Evolutionary conservation across 179 eudicot species (phyloP).

Genomic region (Spinacia oleracea): DNA sequence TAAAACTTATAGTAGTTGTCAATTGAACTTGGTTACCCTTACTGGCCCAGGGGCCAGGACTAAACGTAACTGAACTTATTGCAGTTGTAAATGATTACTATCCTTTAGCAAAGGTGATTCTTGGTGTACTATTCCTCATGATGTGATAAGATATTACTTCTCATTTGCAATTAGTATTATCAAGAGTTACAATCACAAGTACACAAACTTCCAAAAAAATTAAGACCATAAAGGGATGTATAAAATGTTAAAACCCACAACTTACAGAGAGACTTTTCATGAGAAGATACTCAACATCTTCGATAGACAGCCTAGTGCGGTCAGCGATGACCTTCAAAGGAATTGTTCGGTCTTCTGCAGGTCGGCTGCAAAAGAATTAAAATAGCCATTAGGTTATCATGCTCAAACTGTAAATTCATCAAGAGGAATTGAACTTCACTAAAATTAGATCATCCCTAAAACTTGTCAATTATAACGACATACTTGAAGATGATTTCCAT

Average conservation of each 20-base stretch:
- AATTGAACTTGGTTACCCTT: no score
- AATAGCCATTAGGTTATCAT: background rate
- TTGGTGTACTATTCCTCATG: background rate
- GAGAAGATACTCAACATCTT: conserved; percentile 94
- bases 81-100: background rate
- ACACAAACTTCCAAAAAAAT: background rate
- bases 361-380: conserved; percentile 63
- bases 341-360: conserved; percentile 91
- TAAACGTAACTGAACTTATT: no score
- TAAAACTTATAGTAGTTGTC: no score
- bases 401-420: background rate
- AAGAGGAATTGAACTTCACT: background rate
- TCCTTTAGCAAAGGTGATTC: background rate
- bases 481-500: conserved; percentile 98
- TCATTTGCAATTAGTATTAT: background rate
- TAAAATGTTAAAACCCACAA: background rate
- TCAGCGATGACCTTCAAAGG: conserved; percentile 85
- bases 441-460: background rate
- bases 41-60: no score
- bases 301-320: conserved; percentile 71
- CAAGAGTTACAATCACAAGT: background rate
- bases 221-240: background rate
- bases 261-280: conserved; percentile 99
- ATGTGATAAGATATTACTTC: background rate
- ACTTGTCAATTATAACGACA: background rate